Evolutionary conservation across 331 rosid genomes (phyloP), one percentile per base, ranked within the genome.

Genomic region (Rosa hybrid): DNA sequence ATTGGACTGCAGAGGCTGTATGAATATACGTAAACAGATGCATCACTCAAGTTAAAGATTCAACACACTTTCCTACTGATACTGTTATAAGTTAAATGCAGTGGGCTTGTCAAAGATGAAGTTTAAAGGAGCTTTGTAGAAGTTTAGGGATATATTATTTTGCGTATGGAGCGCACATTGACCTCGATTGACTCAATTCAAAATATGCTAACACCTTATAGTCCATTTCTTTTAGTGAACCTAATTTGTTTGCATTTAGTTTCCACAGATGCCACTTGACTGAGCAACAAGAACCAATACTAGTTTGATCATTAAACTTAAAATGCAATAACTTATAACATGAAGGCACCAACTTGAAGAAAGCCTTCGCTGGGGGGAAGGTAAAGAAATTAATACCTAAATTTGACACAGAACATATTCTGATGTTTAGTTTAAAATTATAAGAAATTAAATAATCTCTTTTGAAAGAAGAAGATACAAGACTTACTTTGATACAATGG

Each of bases 401-500:
- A 75, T 51, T 30, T 48, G 69, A 68, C 30, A 64, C 6, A 51
- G 20, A 2, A 9, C 20, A 50, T 23, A 23, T 54, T 45, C 8
- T 3, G 6, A 72, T 14, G 6, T 21, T 9, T 8, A 57, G 34
- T 9, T 59, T 59, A 6, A 56, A 21, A 56, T 17, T 18, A 18
- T 54, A 57, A 21, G 64, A 56, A 56, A 7, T 57, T 20, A 2
- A n/a, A 57, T 57, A 20, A 5, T 57, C 1, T 57, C 13, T 57
- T 60, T 23, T 0, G 17, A n/a, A 20, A 51, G 62, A 30, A 54
- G 67, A 38, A 53, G 53, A 56, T 12, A 23, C 6, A 63, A 42
- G 70, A 81, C 92, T 72, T 90, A 94, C 98, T 91, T 82, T 91
- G 85, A 85, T 95, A 95, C 44, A 86, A 86, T 75, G 97, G 97